A percentile compares a stretch with the other conserved stretches of the same genome.
These are phyloP conservation scores for Antitrichia curtipendula DNA, from an alignment of 225 moss, liverwort and hornwort genomes.

Conservation along the genomic window DNA sequence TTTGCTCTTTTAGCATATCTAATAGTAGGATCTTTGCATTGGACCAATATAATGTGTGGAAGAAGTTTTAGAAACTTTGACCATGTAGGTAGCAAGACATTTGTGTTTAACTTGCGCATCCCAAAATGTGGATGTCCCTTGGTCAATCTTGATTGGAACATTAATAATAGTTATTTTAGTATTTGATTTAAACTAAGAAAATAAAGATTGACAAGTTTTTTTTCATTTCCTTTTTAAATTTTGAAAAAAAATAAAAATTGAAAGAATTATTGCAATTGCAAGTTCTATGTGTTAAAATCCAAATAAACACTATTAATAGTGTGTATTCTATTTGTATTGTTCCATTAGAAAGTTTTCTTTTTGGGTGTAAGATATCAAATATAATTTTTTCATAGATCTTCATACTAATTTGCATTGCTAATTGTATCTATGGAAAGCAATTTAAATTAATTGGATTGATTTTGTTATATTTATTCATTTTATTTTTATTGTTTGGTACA, in stretches of 20 bases:
- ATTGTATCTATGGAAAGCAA: neutral
- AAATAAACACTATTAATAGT: too few species aligned
- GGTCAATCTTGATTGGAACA: neutral
- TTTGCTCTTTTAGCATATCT: neutral
- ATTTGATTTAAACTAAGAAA: neutral
- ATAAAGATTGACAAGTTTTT: neutral
- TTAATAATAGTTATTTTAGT: accelerated
- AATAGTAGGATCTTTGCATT: neutral
- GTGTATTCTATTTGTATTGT: neutral
- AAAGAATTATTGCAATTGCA: neutral
- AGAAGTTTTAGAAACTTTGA: neutral
- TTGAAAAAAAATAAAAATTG: neutral
- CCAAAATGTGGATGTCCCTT: too few species aligned
- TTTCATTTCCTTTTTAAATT: neutral
- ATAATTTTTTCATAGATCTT: neutral
- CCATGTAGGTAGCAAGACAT: neutral
- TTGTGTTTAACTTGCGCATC: too few species aligned
- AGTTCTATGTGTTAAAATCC: neutral
- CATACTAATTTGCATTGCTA: neutral
- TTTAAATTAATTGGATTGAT: neutral
- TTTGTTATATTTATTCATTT: neutral
- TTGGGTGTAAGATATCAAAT: neutral
- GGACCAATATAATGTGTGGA: neutral
- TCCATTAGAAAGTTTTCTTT: too few species aligned
- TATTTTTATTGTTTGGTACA: neutral